Percentiles rank a stretch among this genome's conserved stretches.
phyloP scores from a whole-genome alignment of 768 basidiomycete species.

The Lactifluus subvellereus region DNA sequence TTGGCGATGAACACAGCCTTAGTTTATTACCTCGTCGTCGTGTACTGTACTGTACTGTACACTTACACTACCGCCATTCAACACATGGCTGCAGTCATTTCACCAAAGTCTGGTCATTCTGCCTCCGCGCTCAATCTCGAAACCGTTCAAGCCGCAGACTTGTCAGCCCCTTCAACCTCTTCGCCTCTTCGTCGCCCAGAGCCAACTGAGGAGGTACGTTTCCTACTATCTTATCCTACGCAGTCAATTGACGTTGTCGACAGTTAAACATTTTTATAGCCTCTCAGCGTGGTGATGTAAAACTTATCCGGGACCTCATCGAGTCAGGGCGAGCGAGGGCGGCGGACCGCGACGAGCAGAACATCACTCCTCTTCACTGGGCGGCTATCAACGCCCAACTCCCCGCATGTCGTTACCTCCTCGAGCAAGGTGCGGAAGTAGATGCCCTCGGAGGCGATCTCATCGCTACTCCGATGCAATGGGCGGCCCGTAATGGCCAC shows the following conservation, averaged over 20 bases:
- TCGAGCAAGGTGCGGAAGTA: slow-evolving; percentile 91
- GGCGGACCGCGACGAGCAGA: slow-evolving; percentile 80
- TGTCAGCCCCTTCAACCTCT: slow-evolving; percentile 30
- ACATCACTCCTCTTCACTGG: slow-evolving; percentile 97
- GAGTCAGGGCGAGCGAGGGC: slow-evolving; percentile 65
- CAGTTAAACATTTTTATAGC: slow-evolving; percentile 73
- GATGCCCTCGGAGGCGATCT: slow-evolving; percentile 94
- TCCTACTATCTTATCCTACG: neutral
- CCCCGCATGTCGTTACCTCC: slow-evolving; percentile 76
- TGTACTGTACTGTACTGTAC: no score
- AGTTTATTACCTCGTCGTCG: no score
- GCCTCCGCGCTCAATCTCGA: slow-evolving; percentile 38
- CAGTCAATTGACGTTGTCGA: neutral
- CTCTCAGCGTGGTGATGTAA: slow-evolving; percentile 81
- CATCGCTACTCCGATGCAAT: slow-evolving; percentile 91
- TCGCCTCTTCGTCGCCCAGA: neutral
- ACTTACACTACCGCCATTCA: no score
- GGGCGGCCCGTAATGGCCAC: slow-evolving; percentile 97
- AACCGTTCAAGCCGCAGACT: slow-evolving; percentile 40
- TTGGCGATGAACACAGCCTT: no score
- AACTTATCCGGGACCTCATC: slow-evolving; percentile 56
- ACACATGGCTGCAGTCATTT: slow-evolving; percentile 31
- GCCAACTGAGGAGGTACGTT: slow-evolving; percentile 8
- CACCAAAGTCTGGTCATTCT: slow-evolving; percentile 46
- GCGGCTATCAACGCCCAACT: slow-evolving; percentile 96